These are phyloP conservation scores for Pseudozyma tsukubaensis DNA, from an alignment of 1,284 basidiomycete genomes.

Conservation along the genomic window DNA sequence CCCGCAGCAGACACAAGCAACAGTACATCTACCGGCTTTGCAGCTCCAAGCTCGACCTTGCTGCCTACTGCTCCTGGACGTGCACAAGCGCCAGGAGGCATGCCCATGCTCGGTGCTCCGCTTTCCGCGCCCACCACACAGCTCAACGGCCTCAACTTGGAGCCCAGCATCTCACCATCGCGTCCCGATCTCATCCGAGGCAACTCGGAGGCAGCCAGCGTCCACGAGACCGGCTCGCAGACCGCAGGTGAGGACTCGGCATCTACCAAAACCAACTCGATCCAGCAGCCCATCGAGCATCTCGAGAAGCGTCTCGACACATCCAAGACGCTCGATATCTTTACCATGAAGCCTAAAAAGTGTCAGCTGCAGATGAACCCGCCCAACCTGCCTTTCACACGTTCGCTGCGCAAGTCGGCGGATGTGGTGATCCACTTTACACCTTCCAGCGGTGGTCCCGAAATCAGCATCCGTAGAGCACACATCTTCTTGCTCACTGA, in stretches of 20 bases:
- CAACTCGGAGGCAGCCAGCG: constrained; percentile 36
- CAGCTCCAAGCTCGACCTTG: constrained; percentile 5
- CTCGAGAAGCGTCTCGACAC: constrained; percentile 85
- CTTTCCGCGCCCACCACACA: constrained; percentile 13
- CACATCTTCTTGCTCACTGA: constrained; percentile 92
- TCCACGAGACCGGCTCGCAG: constrained; percentile 32
- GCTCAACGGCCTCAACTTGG: constrained; percentile 30
- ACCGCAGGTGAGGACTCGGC: constrained; percentile 18
- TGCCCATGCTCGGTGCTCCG: constrained; percentile 21
- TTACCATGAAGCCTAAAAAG: constrained; percentile 90
- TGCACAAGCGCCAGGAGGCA: constrained; percentile 26
- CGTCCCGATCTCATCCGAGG: constrained; percentile 38
- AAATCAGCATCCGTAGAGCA: constrained; percentile 79
- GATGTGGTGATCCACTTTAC: constrained; percentile 83
- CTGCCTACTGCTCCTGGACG: constrained; percentile 16
- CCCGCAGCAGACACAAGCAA: constrained; percentile 15
- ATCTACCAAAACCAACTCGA: constrained; percentile 32
- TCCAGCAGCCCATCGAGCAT: constrained; percentile 70
- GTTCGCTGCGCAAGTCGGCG: constrained; percentile 80
- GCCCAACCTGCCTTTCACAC: constrained; percentile 81
- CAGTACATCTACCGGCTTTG: constrained; percentile 3
- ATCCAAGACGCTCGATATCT: constrained; percentile 87
- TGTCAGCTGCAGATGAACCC: constrained; percentile 92
- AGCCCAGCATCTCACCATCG: constrained; percentile 18
- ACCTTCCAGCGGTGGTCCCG: constrained; percentile 73